These are phyloP conservation scores for Beverwykella pulmonaria DNA, from an alignment of 495 filamentous ascomycete genomes.

Conservation along the genomic window DNA sequence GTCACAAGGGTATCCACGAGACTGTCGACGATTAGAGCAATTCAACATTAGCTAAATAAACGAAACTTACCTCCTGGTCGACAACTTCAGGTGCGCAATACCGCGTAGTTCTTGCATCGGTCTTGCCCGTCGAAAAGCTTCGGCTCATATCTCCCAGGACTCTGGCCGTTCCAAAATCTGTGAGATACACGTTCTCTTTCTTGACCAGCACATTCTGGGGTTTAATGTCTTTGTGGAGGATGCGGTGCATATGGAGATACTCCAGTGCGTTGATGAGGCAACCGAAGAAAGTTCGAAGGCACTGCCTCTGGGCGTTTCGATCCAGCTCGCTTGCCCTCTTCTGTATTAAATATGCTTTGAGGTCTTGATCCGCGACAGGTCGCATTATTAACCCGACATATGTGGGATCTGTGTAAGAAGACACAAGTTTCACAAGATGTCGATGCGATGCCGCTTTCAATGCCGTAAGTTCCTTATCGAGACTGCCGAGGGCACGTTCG, in stretches of 20 bases:
- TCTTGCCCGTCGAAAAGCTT: conserved; percentile 1
- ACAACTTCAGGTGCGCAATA: conserved; percentile 36
- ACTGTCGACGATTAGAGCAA: not conserved
- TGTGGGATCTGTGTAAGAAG: conserved; percentile 26
- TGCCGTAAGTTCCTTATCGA: conserved; percentile 18
- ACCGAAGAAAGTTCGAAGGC: conserved; percentile 29
- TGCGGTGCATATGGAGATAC: conserved; percentile 47
- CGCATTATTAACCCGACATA: conserved; percentile 28
- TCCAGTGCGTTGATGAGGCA: conserved; percentile 47
- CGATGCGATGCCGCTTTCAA: conserved; percentile 21
- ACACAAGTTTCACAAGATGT: conserved; percentile 28
- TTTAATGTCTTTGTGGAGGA: conserved; percentile 55
- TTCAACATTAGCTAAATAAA: too few relatives aligned
- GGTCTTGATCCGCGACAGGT: conserved; percentile 25
- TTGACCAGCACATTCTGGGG: conserved; percentile 54
- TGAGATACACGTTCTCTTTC: conserved; percentile 43
- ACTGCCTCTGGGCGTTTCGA: not conserved
- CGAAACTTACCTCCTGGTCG: conserved; percentile 27
- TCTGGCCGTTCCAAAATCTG: conserved; percentile 53
- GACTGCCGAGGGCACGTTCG: not conserved
- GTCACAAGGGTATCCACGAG: conserved; percentile 48
- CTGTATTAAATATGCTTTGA: conserved; percentile 9
- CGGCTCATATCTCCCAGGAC: conserved; percentile 13
- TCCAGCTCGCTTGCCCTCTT: not conserved
- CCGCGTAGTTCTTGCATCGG: not conserved